Base-by-base conservation (phyloP, 768 basidiomycete genomes). In the Cyclocybe aegerita region DNA sequence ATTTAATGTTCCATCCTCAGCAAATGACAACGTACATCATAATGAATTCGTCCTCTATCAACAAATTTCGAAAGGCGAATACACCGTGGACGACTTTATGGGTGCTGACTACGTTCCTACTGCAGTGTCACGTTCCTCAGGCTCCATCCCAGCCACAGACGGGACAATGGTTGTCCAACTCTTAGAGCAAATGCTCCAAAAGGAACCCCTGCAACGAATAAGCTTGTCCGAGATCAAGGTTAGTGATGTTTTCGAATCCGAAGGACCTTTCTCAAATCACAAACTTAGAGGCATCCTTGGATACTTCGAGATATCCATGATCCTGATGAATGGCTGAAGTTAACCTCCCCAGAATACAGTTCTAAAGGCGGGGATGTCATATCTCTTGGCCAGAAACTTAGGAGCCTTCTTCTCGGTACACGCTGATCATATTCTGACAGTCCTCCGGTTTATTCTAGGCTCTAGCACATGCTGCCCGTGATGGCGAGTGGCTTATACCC, bases 11-110 rank as follows among this genome's bases (percentile, higher is more conserved):
- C 64, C 70, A 8, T 47, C 60, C 9, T 64, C 65, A n/a, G 57
- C 62, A 15, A 71, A 72, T 49, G 63, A 68, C 36, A 70, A 70
- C 44, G 55, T 58, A 4, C 63, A 70, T 45, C 71, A 70, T 49
- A 70, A 61, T 38, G 71, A 70, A 52, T 75, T 68, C 53, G 64
- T 68, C 46, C 53, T 78, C 17, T 72, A 75, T 54, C 62, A 70
- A 42, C 64, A 69, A 50, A 76, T 78, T 16, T 70, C 72, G 51
- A 72, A 66, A 15, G 63, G 69, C 43, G 74, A 76, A 52, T 77
- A 74, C 72, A 46, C 52, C 2, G 65, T 66, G 5, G 69, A 66
- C 11, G 64, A 70, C 15, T 65, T 54, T 6, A 76, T 78, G 71
- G 70, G 72, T 15, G 61, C 59, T 9, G 74, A 77, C 34, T 53